Base-by-base conservation (phyloP, 768 basidiomycete genomes). In the Royoungia palumana region DNA sequence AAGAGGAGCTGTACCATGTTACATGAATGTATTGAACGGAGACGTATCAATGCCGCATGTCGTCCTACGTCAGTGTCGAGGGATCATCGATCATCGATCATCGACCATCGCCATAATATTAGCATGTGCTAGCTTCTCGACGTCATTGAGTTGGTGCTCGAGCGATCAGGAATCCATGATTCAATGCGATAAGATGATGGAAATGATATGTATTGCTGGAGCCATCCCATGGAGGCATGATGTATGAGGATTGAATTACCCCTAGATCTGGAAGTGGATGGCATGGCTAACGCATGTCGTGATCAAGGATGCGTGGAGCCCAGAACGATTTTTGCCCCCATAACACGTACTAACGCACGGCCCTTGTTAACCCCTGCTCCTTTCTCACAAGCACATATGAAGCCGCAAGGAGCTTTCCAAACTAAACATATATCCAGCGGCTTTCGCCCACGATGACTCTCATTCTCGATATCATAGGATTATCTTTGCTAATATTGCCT, bases 341-440 rank as follows among this genome's bases (percentile, higher is more conserved):
- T 32, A 32, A 57, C 43, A 60, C 55, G 58, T 59, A 62, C 48
- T 47, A 46, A 7, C 3, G 32, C 46, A 54, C 34, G 44, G 47
- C 25, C 39, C 20, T 27, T 22, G 16, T 6, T 8, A 4, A n/a
- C 27, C 34, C 38, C 34, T 38, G 20, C 50, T 41, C 49, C 39
- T 47, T 45, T 47, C 34, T 19, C 20, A 58, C 3, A 14, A 13
- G 21, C 49, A 36, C 21, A 38, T 34, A 32, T 16, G 42, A 42
- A 41, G 38, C 50, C 57, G 54, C 61, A 61, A 47, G 60, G 50
- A 57, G 54, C 61, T 19, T 55, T 54, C 52, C 55, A 46, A 49
- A 53, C 41, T 35, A 25, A 53, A 50, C 17, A 12, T 25, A 34
- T 8, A 21, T 32, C 38, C 35, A 37, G 41, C 25, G 43, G 32